Evolutionary conservation across 2,329 filamentous ascomycete genomes (phyloP), one percentile per base, ranked within the genome.

Genomic region (Thermomyces lanuginosus): DNA sequence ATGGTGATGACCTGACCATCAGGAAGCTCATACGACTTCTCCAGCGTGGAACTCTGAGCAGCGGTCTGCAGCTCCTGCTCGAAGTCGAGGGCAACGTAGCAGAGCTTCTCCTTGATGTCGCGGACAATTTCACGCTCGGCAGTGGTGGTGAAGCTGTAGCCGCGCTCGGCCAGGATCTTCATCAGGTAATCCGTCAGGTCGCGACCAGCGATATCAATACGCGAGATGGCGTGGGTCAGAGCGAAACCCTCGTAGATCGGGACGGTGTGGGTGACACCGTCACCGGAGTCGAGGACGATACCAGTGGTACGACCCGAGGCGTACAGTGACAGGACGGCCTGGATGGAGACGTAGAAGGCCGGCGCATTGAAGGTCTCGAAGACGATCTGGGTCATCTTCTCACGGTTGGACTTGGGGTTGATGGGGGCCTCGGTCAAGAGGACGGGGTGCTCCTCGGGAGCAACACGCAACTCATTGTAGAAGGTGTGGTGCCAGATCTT

Each of bases 301-400:
- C 89, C 89, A 43, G 89, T 98, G 66, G 89, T 95, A 86, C 89
- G 89, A 77, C 89, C 89, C 55, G 89, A 98, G 52, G 89, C 89
- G 69, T 98, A 98, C 61, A 98, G 79, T 41, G 89, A 98, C 51
- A 98, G 74, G 43, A 98, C 89, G 59, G 89, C 89, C 75, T 95
- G 86, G 64, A 98, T 98, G 55, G 89, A 95, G 70, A 98, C 89
- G 74, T 98, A 98, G 76, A 98, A 95, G 49, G 89, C 89, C 48
- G 89, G 89, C 52, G 89, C 86, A 71, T 98, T 95, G 77, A 98
- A 98, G 51, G 89, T 98, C 76, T 98, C 89, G 71, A 98, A 98
- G 61, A 98, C 84, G 45, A 98, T 98, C 71, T 98, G 89, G 49
- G 89, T 95, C 89, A 98, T 98, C 83, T 98, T 98, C 75, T 98